phyloP scores from a whole-genome alignment of 306 rosid genomes.

The Arachis stenosperma region DNA sequence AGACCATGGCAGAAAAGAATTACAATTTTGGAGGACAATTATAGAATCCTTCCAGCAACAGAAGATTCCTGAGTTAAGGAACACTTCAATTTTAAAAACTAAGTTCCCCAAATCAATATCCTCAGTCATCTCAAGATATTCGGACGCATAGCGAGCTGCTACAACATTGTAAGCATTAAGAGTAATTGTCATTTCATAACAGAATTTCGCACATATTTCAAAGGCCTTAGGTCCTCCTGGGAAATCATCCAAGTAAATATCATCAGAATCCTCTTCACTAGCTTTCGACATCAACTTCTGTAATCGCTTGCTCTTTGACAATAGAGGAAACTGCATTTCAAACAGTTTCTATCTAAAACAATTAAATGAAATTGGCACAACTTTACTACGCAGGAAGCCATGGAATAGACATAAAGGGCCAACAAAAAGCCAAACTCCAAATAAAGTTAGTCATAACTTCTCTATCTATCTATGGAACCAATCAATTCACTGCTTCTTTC shows the following conservation, averaged over 20 bases:
- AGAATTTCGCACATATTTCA: too few relatives aligned
- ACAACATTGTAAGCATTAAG: conserved; percentile 94
- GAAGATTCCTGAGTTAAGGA: conserved; percentile 91
- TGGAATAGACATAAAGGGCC: conserved; percentile 99
- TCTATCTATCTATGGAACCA: neutral
- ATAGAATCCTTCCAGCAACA: conserved; percentile 98
- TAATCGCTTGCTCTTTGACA: too few relatives aligned
- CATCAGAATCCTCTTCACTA: too few relatives aligned
- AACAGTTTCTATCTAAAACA: too few relatives aligned
- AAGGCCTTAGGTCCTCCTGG: too few relatives aligned
- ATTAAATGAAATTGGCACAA: conserved; percentile 70
- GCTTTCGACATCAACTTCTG: too few relatives aligned
- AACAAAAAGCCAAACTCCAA: conserved; percentile 51
- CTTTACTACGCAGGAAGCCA: conserved; percentile 93
- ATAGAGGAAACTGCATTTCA: too few relatives aligned
- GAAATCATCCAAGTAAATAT: too few relatives aligned
- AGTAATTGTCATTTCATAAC: conserved; percentile 93
- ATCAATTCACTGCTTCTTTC: conserved; percentile 14
- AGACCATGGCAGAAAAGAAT: conserved; percentile 86
- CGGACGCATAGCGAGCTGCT: conserved; percentile 95
- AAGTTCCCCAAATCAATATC: conserved; percentile 80
- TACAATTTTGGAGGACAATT: conserved; percentile 85
- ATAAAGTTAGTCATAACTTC: conserved; percentile 54
- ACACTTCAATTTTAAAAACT: conserved; percentile 88
- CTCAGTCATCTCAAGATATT: conserved; percentile 92